Percentiles rank a stretch among this genome's conserved stretches.
These are phyloP conservation scores for Sphagnurus paluster DNA, from an alignment of 1,284 basidiomycete genomes.

Conservation along the genomic window DNA sequence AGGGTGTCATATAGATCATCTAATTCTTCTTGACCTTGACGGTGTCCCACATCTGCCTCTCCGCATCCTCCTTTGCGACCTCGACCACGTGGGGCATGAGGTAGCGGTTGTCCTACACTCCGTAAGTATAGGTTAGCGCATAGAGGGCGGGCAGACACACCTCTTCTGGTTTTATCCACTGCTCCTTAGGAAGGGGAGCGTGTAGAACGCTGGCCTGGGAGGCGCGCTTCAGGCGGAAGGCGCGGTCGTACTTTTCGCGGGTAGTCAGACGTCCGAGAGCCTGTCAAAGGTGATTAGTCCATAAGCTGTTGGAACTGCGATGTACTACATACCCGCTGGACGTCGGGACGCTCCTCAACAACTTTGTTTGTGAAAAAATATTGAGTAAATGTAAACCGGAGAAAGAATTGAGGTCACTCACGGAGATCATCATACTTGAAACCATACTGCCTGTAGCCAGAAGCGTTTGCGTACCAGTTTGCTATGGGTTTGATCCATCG, in stretches of 20 bases:
- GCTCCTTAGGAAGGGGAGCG: slow-evolving; percentile 79
- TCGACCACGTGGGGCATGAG: slow-evolving; percentile 80
- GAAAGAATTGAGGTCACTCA: slow-evolving; percentile 39
- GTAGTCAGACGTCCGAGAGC: slow-evolving; percentile 82
- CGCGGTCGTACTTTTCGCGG: slow-evolving; percentile 87
- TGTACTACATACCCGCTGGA: slow-evolving; percentile 71
- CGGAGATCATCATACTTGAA: slow-evolving; percentile 95
- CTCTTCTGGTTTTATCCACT: slow-evolving; percentile 82
- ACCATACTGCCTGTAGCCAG: slow-evolving; percentile 89
- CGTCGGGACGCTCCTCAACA: slow-evolving; percentile 82
- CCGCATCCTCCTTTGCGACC: slow-evolving; percentile 76
- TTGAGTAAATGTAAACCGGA: slow-evolving; percentile 9
- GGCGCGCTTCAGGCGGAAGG: slow-evolving; percentile 87
- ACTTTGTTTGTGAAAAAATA: slow-evolving; percentile 46
- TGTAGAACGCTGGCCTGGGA: slow-evolving; percentile 83
- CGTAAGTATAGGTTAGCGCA: not conserved
- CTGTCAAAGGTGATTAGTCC: slow-evolving; percentile 40
- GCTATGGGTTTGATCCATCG: slow-evolving; percentile 79
- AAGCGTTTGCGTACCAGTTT: slow-evolving; percentile 78
- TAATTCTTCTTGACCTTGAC: slow-evolving; percentile 65
- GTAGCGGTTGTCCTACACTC: slow-evolving; percentile 84
- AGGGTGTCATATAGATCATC: slow-evolving; percentile 22
- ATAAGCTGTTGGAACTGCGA: not conserved
- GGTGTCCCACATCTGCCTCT: slow-evolving; percentile 86
- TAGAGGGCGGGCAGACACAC: slow-evolving; percentile 43